Evolutionary conservation across 768 basidiomycete genomes (phyloP).

Genomic region (Paxillus ammoniavirescens): DNA sequence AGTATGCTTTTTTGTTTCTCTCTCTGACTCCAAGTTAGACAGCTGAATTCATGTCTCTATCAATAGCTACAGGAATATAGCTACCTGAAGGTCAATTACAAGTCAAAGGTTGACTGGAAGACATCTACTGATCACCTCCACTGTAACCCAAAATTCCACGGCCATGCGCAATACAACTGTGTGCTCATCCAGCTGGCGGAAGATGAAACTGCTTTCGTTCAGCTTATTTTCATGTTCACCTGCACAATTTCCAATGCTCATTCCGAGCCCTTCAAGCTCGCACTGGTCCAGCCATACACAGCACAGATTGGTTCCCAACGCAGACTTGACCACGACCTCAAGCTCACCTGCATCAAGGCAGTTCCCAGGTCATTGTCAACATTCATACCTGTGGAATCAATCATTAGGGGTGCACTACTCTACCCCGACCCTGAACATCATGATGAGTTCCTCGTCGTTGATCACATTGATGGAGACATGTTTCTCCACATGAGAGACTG

Average conservation of each 20-base stretch:
- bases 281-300: neutral
- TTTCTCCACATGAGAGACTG: constrained; percentile 8
- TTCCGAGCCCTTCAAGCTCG: too few species aligned
- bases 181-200: constrained; percentile 13
- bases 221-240: too few species aligned
- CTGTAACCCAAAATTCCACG: constrained; percentile 24
- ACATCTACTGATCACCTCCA: constrained; percentile 24
- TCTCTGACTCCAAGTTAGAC: too few species aligned
- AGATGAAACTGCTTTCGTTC: too few species aligned
- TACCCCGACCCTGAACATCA: constrained; percentile 13
- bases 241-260: too few species aligned
- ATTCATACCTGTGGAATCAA: constrained; percentile 28
- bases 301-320: neutral
- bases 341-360: constrained; percentile 14
- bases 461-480: constrained; percentile 32
- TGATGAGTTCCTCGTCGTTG: constrained; percentile 26
- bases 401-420: constrained; percentile 29
- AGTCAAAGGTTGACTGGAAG: constrained; percentile 29
- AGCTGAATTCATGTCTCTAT: too few species aligned
- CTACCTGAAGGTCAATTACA: constrained; percentile 27
- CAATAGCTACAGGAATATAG: constrained; percentile 27
- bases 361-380: constrained; percentile 3
- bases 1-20: too few species aligned
- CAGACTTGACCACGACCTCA: too few species aligned
- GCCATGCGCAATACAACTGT: constrained; percentile 24